Evolutionary conservation across 2,329 filamentous ascomycete species (phyloP), one percentile per base, ranked within the genome.

Genomic region (Aspergillus puulaauensis): DNA sequence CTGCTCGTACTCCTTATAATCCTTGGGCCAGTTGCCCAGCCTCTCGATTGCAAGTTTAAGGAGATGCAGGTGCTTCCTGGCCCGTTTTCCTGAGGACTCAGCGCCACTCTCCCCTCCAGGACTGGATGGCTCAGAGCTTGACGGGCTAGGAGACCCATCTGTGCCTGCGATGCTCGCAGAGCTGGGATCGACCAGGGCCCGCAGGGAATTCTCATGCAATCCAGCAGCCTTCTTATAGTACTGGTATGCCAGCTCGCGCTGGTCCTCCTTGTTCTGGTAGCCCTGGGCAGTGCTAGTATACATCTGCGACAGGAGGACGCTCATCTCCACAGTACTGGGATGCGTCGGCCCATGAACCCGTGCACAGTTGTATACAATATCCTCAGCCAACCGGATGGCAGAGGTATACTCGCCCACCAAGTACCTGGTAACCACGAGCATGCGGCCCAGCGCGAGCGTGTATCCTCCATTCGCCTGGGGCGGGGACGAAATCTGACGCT

Each of bases 291-390:
- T 68, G 21, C 70, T 68, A n/a, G 79, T 82, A 70, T 83, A 83
- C 11, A 84, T 73, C 64, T 81, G 73, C 0, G 80, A 79, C 3
- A 83, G 75, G 6, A 83, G 72, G 52, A 77, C 74, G 45, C 78
- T 80, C 59, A 80, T 78, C 63, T 82, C 78, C 46, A 82, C 67
- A 1, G 81, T 82, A 49, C 73, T 73, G 0, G 74, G 69, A 55
- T 82, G 75, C 11, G 77, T 72, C 6, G 76, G 71, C 2, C 82
- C 81, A 62, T 81, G 79, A n/a, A 80, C 80, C 17, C 81, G 79
- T 14, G 78, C 77, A 64, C 82, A 77, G 68, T 84, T 84, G 74
- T 84, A 84, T 3, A 79, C 77, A 37, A 84, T 82, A 62, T 82
- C 79, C 66, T 83, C 81, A 61, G 77, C 78, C 23, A 84, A 76